Evolutionary conservation across 768 basidiomycete genomes (phyloP).

Genomic region (Boletus subparvulus): DNA sequence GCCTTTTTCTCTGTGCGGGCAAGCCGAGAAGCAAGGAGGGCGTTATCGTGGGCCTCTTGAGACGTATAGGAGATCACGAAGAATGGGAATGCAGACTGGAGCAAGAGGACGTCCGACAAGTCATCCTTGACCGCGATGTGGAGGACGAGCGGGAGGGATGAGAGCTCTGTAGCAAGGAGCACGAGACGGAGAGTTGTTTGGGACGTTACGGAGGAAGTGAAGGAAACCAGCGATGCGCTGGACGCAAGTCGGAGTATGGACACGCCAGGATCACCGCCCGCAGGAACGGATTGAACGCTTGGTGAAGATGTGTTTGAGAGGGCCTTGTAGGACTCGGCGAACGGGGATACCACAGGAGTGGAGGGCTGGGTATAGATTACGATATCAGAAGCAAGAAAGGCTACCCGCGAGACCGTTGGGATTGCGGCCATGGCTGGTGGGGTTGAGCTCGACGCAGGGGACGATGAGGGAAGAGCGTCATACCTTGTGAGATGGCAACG

Average conservation of each 20-base stretch:
- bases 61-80: slow-evolving; percentile 74
- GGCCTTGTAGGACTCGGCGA: slow-evolving; percentile 30
- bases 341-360: slow-evolving; percentile 41
- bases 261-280: slow-evolving; percentile 64
- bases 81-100: slow-evolving; percentile 78
- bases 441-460: not conserved
- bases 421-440: slow-evolving; percentile 28
- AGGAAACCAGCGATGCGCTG: slow-evolving; percentile 49
- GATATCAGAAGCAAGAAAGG: slow-evolving; percentile 67
- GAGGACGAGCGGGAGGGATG: slow-evolving; percentile 62
- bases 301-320: slow-evolving; percentile 39
- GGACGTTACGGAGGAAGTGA: slow-evolving; percentile 53
- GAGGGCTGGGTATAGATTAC: slow-evolving; percentile 57
- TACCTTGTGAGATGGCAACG: slow-evolving; percentile 7
- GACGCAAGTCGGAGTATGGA: slow-evolving; percentile 50
- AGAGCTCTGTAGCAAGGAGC: slow-evolving; percentile 66
- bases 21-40: slow-evolving; percentile 79
- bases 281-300: slow-evolving; percentile 50
- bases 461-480: not conserved
- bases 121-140: slow-evolving; percentile 67
- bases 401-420: slow-evolving; percentile 60
- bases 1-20: slow-evolving; percentile 68
- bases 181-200: slow-evolving; percentile 60
- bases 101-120: slow-evolving; percentile 71
- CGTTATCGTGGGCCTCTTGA: slow-evolving; percentile 88